Base-by-base conservation (phyloP, 257 asterid species). In the Cynanchum wilfordii region DNA sequence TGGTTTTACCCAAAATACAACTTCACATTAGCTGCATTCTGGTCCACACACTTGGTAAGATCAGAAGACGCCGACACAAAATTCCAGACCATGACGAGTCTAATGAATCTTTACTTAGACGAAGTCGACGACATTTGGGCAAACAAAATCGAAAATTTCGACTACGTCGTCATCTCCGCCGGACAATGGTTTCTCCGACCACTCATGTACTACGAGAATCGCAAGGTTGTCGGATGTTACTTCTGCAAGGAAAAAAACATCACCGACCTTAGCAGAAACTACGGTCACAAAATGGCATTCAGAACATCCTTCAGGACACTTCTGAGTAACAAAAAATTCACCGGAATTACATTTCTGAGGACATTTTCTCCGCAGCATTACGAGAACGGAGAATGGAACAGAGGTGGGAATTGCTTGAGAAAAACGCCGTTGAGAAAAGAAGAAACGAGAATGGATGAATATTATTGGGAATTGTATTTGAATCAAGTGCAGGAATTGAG, bases 361-460 rank as follows among this genome's bases (percentile, higher is more conserved):
- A 76, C 84, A 2, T 54, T 71, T 47, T 76, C 96, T 30, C 96
- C 98, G 13, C 89, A 95, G 50, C 97, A 93, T 62, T 91, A 86
- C 63, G 97, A 89, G 83, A 91, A 91, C 4, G 98, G 84, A 52
- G 79, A 78, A 65, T 88, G 98, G 98, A 91, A 93, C 57, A 77
- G 75, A 20, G 97, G 98, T 9, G 98, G 98, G 27, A 87, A 82
- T 73, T 93, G 96, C 25, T 75, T n/a, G 0, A 74, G 94, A 73
- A 89, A 80, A 64, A 17, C 73, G 27, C 97, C 98, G 8, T 80
- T 73, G 30, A 57, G 5, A 65, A 76, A 83, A 42, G 70, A 71
- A 7, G 89, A 88, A 73, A 72, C 72, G 1, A 84, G 0, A n/a
- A 16, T 86, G 78, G 88, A 79, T 54, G 91, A 75, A 33, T 80